phyloP scores from a whole-genome alignment of 257 asterid genomes.

The Vinca minor region DNA sequence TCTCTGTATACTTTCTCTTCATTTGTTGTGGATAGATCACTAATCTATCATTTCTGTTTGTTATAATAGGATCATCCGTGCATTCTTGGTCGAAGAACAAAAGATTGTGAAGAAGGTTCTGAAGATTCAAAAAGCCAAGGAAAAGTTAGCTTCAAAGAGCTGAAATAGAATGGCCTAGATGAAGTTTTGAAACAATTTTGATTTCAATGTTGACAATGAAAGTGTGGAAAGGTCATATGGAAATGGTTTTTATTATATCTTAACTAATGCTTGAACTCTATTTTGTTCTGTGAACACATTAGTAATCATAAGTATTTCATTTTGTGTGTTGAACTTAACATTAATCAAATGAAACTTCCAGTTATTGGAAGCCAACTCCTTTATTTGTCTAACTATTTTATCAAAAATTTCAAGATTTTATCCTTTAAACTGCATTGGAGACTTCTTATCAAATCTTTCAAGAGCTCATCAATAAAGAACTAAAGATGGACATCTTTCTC shows the following conservation, averaged over 20 bases:
- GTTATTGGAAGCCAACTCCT: neutral
- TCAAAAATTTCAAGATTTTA: too few relatives aligned
- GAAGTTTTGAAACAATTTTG: conserved; percentile 20
- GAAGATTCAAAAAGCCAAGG: conserved; percentile 27
- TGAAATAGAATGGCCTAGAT: conserved; percentile 7
- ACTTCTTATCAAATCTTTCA: too few relatives aligned
- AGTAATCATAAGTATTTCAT: neutral
- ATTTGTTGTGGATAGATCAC: neutral
- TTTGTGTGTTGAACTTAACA: neutral
- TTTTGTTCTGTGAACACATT: neutral
- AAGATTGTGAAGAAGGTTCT: conserved; percentile 31
- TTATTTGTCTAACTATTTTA: too few relatives aligned
- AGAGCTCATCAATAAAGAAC: too few relatives aligned
- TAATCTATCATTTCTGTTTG: neutral
- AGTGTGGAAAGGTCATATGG: conserved; percentile 12
- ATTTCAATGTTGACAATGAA: conserved; percentile 30
- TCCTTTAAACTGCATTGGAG: too few relatives aligned
- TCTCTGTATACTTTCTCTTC: too few relatives aligned
- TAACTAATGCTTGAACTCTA: neutral
- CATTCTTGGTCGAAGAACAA: conserved; percentile 29
- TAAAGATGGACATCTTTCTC: too few relatives aligned
- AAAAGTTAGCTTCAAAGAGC: conserved; percentile 20
- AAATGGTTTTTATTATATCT: neutral
- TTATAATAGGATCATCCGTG: conserved; percentile 20
- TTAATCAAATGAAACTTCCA: neutral